Conservation (phyloP, 148 eudicot species). For the Silene latifolia region DNA sequence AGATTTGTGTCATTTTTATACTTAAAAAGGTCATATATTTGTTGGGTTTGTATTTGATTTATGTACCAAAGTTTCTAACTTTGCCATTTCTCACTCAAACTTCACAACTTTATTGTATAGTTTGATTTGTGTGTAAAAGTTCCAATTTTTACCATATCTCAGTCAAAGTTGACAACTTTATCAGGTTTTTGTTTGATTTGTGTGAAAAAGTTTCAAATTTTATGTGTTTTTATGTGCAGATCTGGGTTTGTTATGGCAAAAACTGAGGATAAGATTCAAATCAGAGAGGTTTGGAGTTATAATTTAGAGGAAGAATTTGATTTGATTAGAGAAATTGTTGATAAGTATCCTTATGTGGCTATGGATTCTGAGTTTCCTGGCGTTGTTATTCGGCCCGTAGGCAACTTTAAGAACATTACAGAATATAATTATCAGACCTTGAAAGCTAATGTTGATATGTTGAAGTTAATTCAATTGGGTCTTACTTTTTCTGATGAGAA, state of each 20-base stretch:
- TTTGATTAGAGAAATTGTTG: slow-evolving; percentile 33
- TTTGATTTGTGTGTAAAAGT: no score
- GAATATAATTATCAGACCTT: slow-evolving; percentile 40
- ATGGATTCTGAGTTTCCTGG: slow-evolving; percentile 53
- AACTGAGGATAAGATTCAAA: slow-evolving; percentile 33
- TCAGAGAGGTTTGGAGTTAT: slow-evolving; percentile 45
- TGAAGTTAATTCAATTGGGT: slow-evolving; percentile 44
- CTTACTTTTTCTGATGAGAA: slow-evolving; percentile 43
- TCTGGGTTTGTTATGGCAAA: slow-evolving; percentile 20
- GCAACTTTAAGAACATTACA: slow-evolving; percentile 35
- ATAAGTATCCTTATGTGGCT: slow-evolving; percentile 42
- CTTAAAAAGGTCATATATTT: neutral
- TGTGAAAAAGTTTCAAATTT: neutral
- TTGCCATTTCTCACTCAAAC: neutral
- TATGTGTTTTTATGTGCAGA: neutral
- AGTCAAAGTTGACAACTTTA: neutral
- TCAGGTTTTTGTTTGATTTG: neutral
- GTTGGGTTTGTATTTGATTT: neutral
- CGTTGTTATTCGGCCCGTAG: slow-evolving; percentile 37
- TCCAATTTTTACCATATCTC: slow-evolving; percentile 10
- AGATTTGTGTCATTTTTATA: neutral
- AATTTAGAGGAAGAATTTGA: slow-evolving; percentile 40
- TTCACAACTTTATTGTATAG: neutral
- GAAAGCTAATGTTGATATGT: slow-evolving; percentile 46
- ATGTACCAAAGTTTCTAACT: neutral